Conservation (phyloP, 78 protist species). For the Trichosphaerium sp. region DNA sequence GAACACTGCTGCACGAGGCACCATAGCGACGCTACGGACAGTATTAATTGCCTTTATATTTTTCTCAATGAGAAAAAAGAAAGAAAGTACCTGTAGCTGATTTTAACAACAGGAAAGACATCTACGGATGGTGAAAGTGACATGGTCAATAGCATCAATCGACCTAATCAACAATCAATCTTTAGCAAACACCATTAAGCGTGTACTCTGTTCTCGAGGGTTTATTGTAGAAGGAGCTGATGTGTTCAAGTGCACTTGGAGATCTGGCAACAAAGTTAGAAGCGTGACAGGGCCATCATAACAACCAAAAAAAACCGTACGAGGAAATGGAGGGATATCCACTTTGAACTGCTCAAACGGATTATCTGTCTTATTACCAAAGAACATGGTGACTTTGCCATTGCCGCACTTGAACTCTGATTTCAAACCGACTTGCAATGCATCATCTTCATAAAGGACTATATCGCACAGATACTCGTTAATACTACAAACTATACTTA, state of each 20-base stretch:
- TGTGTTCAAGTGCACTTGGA: too few species aligned
- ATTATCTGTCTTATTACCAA: neutral
- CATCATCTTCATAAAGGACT: constrained; percentile 51
- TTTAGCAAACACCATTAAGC: too few species aligned
- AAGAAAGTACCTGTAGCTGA: neutral
- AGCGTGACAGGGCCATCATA: too few species aligned
- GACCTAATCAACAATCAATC: too few species aligned
- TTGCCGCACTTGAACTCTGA: constrained; percentile 23
- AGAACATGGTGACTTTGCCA: neutral
- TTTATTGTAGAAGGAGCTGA: too few species aligned
- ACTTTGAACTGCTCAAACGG: neutral
- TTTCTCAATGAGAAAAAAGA: neutral
- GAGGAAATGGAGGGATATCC: too few species aligned
- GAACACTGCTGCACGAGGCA: neutral
- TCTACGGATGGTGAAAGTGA: neutral
- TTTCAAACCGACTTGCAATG: constrained; percentile 56
- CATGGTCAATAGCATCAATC: neutral
- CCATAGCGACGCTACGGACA: neutral
- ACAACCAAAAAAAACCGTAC: too few species aligned
- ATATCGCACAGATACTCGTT: constrained; percentile 35
- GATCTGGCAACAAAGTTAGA: too few species aligned
- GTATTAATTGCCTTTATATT: too few species aligned
- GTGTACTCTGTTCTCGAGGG: too few species aligned
- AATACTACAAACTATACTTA: too few species aligned
- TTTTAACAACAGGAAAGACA: neutral